A percentile compares a stretch with the other conserved stretches of the same genome.
These are phyloP conservation scores for Fusarium sp. DNA, from an alignment of 2,329 filamentous ascomycete species.

Conservation along the genomic window DNA sequence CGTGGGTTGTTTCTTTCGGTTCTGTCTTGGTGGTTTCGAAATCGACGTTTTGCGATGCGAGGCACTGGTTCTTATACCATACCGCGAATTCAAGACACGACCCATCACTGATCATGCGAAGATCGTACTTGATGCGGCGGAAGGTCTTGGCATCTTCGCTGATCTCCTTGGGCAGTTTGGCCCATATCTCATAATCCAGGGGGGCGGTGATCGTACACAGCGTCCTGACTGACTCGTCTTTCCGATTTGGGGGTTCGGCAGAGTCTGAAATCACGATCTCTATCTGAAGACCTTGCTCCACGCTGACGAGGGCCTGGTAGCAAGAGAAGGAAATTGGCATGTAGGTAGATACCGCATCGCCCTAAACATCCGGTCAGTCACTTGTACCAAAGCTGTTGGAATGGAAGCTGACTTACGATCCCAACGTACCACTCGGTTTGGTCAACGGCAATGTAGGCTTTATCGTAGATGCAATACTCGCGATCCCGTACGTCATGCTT, in stretches of 20 bases:
- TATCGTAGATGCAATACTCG: conserved; percentile 25
- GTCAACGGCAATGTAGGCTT: conserved; percentile 28
- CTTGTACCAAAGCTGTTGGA: background rate
- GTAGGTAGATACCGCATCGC: conserved; percentile 25
- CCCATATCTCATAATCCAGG: conserved; percentile 19
- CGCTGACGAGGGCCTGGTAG: conserved; percentile 12
- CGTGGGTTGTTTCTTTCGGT: background rate
- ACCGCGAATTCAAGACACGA: conserved; percentile 43
- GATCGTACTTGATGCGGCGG: conserved; percentile 28
- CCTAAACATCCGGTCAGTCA: conserved; percentile 4
- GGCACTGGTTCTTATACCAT: conserved; percentile 24
- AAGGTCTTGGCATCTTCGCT: conserved; percentile 29
- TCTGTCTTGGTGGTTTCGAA: conserved; percentile 32
- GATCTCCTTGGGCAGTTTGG: conserved; percentile 20
- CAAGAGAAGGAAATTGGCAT: conserved; percentile 12
- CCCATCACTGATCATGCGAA: conserved; percentile 43
- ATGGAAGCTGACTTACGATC: conserved; percentile 20
- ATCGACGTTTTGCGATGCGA: conserved; percentile 38
- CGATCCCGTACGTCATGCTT: conserved; percentile 38
- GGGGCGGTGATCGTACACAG: conserved; percentile 36
- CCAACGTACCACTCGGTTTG: conserved; percentile 49
- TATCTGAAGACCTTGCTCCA: conserved; percentile 1
- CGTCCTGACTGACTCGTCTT: conserved; percentile 16
- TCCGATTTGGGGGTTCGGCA: conserved; percentile 7
- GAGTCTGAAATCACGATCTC: conserved; percentile 26